Base-by-base conservation (phyloP, 148 eudicot genomes). In the Vaccinium vitisidaea region DNA sequence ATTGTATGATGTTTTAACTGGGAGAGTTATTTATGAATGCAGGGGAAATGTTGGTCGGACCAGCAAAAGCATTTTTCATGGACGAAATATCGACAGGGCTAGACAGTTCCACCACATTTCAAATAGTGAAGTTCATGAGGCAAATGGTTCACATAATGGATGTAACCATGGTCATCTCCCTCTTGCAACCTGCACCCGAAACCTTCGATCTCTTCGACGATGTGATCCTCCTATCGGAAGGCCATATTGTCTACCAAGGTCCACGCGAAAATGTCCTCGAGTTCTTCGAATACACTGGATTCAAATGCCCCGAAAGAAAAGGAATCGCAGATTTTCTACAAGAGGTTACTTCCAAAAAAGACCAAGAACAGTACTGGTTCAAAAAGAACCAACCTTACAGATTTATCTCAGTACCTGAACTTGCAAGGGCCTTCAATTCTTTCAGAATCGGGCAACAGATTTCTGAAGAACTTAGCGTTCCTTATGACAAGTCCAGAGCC, bases 361-460 rank as follows among this genome's bases (percentile, higher is more conserved):
- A 90, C 77, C 90, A 90, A 84, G 86, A 85, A 61, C 92, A 88
- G 32, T 90, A 90, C 79, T 88, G 92, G 92, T 90, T 53, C 86
- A 84, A 43, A 21, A 88, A 83, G 50, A 25, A 90, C 77, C 84
- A 90, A 79, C 92, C 92, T 75, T 90, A 86, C 49, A 49, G 82
- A 52, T 86, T 80, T 32, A 30, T 90, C 43, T 80, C 89, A 11
- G 90, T 83, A 10, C 50, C 83, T 5, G 90, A 90, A 53, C 88
- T 90, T 80, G 88, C 58, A 18, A 74, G 74, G 19, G 85, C 75
- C 27, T 90, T 90, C 52, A 63, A 73, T 71, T 50, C 78, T 25
- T 90, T 88, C 75, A 88, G 83, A 21, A 53, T 88, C 56, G 90
- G 92, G 1, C 75, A 82, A 19, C 80, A 82, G 11, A 80, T 88